phyloP scores from a whole-genome alignment of 2,329 filamentous ascomycete species.

The Scedosporium apiospermum region DNA sequence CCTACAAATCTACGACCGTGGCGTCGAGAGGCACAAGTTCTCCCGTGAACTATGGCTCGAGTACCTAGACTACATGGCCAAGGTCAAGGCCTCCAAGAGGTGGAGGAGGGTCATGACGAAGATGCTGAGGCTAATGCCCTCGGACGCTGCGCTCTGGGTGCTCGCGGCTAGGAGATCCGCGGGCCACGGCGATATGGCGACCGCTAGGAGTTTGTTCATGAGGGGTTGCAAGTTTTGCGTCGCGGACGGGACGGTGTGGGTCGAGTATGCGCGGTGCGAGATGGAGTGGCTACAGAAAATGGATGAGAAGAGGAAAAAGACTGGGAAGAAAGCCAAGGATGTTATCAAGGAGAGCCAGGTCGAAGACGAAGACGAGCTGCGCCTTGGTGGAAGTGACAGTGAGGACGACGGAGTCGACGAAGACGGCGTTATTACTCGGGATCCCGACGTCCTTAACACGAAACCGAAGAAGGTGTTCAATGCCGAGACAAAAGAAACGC shows the following conservation, averaged over 20 bases:
- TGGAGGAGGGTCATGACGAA: slow-evolving; percentile 56
- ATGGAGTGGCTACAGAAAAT: slow-evolving; percentile 86
- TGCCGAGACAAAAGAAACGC: slow-evolving; percentile 33
- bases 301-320: slow-evolving; percentile 58
- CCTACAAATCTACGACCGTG: slow-evolving; percentile 83
- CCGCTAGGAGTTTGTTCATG: slow-evolving; percentile 77
- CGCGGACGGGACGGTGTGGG: slow-evolving; percentile 63
- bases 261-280: slow-evolving; percentile 85
- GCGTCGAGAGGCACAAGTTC: slow-evolving; percentile 73
- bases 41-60: slow-evolving; percentile 79
- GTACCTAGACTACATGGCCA: slow-evolving; percentile 73
- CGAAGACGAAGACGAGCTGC: slow-evolving; percentile 39
- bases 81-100: slow-evolving; percentile 55
- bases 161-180: slow-evolving; percentile 74
- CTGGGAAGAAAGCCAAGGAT: slow-evolving; percentile 27
- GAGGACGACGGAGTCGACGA: slow-evolving; percentile 33
- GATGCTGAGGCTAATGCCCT: slow-evolving; percentile 77
- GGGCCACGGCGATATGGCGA: slow-evolving; percentile 74
- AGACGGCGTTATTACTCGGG: slow-evolving; percentile 32
- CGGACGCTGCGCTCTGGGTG: slow-evolving; percentile 76
- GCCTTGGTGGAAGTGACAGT: slow-evolving; percentile 29
- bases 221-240: slow-evolving; percentile 85
- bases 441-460: slow-evolving; percentile 31
- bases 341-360: slow-evolving; percentile 35
- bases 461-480: slow-evolving; percentile 33